Percentiles rank a stretch among this genome's conserved stretches.
Evolutionary conservation across 2,329 filamentous ascomycete species (phyloP).

Genomic region (Diaporthe sp.): DNA sequence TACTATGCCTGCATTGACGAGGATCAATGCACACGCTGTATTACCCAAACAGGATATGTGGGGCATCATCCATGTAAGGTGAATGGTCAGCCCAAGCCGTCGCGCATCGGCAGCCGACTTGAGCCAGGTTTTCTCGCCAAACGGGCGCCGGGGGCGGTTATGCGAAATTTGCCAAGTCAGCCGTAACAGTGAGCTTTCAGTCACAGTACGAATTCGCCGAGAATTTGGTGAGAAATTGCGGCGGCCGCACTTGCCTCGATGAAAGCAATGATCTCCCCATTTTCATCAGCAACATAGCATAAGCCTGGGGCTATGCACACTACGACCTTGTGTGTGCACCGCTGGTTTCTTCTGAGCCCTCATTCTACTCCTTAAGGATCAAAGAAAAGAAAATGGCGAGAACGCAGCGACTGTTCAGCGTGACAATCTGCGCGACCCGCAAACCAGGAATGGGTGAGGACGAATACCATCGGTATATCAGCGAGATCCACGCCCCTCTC

Average conservation of each 20-base stretch:
- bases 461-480: slow-evolving; percentile 6
- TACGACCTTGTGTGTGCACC: background rate
- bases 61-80: background rate
- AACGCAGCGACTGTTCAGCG: background rate
- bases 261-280: background rate
- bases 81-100: background rate
- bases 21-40: no score
- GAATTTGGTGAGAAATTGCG: no score
- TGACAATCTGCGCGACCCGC: slow-evolving; percentile 8
- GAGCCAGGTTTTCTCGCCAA: background rate
- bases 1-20: background rate
- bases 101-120: slow-evolving; percentile 5
- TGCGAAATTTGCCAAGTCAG: background rate
- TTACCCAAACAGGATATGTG: background rate
- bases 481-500: slow-evolving; percentile 4
- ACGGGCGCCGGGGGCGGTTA: background rate
- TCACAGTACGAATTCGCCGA: background rate
- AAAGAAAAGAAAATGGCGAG: background rate
- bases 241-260: background rate
- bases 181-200: background rate
- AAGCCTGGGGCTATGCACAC: background rate
- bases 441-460: slow-evolving; percentile 5
- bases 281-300: no score
- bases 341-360: no score
- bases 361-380: background rate